These are phyloP conservation scores for Debaryomyces maramus DNA, from an alignment of 805 yeast species.

Conservation along the genomic window DNA sequence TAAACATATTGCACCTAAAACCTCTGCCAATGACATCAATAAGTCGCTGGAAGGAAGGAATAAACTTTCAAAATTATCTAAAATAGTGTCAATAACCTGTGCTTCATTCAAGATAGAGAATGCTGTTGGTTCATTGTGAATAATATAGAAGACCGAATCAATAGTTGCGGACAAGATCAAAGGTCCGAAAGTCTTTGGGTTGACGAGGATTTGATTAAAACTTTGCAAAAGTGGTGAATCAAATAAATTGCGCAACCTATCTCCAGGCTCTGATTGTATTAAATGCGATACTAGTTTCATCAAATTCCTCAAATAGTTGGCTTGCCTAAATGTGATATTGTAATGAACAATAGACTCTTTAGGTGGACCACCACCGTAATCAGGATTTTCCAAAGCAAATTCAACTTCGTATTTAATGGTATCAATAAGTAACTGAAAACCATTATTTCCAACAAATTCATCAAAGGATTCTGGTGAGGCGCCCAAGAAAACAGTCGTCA, in stretches of 20 bases:
- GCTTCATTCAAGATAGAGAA: constrained; percentile 76
- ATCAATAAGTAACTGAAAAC: constrained; percentile 61
- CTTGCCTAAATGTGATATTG: constrained; percentile 58
- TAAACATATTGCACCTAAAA: constrained; percentile 79
- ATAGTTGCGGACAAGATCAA: constrained; percentile 59
- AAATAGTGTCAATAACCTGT: constrained; percentile 61
- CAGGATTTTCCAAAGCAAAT: constrained; percentile 60
- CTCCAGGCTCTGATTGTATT: constrained; percentile 75
- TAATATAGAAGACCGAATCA: constrained; percentile 64
- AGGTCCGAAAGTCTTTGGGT: constrained; percentile 67
- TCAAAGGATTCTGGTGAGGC: constrained; percentile 51
- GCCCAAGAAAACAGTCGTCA: constrained; percentile 49
- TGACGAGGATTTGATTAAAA: constrained; percentile 55
- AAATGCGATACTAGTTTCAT: constrained; percentile 64
- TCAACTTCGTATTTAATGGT: constrained; percentile 63
- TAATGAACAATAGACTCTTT: constrained; percentile 50
- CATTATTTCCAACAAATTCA: constrained; percentile 65
- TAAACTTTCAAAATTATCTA: constrained; percentile 56
- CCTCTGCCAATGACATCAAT: constrained; percentile 63
- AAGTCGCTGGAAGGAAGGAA: constrained; percentile 61
- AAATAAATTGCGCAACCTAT: constrained; percentile 77
- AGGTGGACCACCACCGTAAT: constrained; percentile 58
- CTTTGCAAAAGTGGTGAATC: constrained; percentile 76
- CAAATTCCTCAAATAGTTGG: constrained; percentile 47
- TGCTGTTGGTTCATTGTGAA: constrained; percentile 91